Conservation (phyloP, 257 asterid species). For the Parsonsia alboflavescens region DNA sequence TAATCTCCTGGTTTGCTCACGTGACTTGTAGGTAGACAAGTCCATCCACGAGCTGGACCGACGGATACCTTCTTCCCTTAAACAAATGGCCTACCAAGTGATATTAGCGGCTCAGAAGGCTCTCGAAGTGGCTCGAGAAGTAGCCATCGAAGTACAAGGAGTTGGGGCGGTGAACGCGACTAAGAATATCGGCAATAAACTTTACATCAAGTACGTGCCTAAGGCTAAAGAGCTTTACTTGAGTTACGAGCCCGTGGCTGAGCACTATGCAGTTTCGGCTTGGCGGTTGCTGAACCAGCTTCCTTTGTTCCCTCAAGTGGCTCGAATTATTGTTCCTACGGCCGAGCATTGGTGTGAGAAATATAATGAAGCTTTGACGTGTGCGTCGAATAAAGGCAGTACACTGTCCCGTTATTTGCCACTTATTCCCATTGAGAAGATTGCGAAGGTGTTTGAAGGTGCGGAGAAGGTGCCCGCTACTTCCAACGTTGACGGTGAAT, state of each 20-base stretch:
- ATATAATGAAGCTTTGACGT: slow-evolving; percentile 49
- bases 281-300: slow-evolving; percentile 61
- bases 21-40: slow-evolving; percentile 47
- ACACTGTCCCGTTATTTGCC: slow-evolving; percentile 52
- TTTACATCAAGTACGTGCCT: slow-evolving; percentile 44
- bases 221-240: slow-evolving; percentile 37
- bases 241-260: slow-evolving; percentile 59
- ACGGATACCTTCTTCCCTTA: slow-evolving; percentile 46
- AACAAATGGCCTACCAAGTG: slow-evolving; percentile 32
- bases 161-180: slow-evolving; percentile 46
- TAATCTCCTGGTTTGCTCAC: background rate
- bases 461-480: slow-evolving; percentile 26
- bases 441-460: slow-evolving; percentile 50
- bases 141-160: slow-evolving; percentile 49
- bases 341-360: slow-evolving; percentile 76
- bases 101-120: slow-evolving; percentile 46
- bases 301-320: slow-evolving; percentile 61
- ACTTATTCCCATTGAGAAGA: slow-evolving; percentile 54
- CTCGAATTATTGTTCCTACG: slow-evolving; percentile 63
- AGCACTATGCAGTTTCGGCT: slow-evolving; percentile 48
- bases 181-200: slow-evolving; percentile 26
- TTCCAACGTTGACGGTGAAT: background rate
- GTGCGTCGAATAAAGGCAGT: slow-evolving; percentile 41
- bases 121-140: slow-evolving; percentile 43
- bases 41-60: slow-evolving; percentile 43